These are phyloP conservation scores for Melastoma candidum DNA, from an alignment of 441 rosid species.

Conservation along the genomic window DNA sequence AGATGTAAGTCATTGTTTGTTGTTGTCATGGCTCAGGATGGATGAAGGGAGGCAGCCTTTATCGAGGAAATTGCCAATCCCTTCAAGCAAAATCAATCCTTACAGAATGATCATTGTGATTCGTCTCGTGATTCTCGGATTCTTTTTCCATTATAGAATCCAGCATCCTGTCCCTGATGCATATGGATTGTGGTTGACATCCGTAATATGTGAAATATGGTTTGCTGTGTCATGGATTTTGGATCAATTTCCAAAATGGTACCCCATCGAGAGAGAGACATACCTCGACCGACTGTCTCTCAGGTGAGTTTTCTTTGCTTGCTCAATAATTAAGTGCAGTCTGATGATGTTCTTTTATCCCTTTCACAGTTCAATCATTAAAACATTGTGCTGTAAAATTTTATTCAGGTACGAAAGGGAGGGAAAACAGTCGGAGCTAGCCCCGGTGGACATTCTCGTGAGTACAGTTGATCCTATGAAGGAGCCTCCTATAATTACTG, in stretches of 20 bases:
- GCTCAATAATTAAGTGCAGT: too few relatives aligned
- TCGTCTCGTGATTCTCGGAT: conserved; percentile 73
- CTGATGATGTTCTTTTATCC: conserved; percentile 64
- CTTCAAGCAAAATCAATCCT: conserved; percentile 85
- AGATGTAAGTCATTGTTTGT: conserved; percentile 5
- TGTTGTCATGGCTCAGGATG: conserved; percentile 43
- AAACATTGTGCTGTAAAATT: conserved; percentile 53
- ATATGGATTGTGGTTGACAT: conserved; percentile 79
- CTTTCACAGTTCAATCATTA: conserved; percentile 76
- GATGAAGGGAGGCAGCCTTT: conserved; percentile 98
- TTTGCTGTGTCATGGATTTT: conserved; percentile 93
- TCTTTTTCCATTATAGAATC: conserved; percentile 85
- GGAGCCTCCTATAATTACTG: conserved; percentile 96
- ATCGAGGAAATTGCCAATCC: conserved; percentile 78
- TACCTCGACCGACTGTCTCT: conserved; percentile 86
- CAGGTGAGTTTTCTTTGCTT: conserved; percentile 24
- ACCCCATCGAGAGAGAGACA: conserved; percentile 80
- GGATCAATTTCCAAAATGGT: conserved; percentile 97
- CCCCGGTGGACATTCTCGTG: conserved; percentile 67
- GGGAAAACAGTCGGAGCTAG: conserved; percentile 69
- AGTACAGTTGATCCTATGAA: conserved; percentile 97
- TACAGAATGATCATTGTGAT: conserved; percentile 70
- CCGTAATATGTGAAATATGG: conserved; percentile 96
- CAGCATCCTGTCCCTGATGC: conserved; percentile 85
- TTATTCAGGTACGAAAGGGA: conserved; percentile 72